These are phyloP conservation scores for Phialophora tarda DNA, from an alignment of 2,329 filamentous ascomycete species.

Conservation along the genomic window DNA sequence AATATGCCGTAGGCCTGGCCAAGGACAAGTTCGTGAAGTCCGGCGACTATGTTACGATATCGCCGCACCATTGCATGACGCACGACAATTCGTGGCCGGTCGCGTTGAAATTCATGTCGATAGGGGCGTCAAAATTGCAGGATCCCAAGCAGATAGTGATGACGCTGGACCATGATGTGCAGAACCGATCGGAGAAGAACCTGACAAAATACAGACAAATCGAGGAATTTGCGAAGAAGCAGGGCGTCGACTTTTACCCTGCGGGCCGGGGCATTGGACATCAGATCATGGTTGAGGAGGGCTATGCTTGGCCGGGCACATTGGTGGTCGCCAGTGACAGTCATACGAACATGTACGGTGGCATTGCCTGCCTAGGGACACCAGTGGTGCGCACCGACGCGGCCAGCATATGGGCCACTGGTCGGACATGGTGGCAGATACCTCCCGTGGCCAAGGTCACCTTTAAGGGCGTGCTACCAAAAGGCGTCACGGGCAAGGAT, in stretches of 20 bases:
- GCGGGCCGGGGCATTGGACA: slow-evolving; percentile 85
- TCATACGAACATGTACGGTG: slow-evolving; percentile 82
- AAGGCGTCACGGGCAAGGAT: slow-evolving; percentile 89
- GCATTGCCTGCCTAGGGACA: slow-evolving; percentile 76
- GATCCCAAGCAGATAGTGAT: slow-evolving; percentile 77
- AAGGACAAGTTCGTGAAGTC: slow-evolving; percentile 74
- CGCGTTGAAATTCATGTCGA: slow-evolving; percentile 78
- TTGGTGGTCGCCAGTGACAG: slow-evolving; percentile 73
- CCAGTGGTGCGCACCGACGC: slow-evolving; percentile 87
- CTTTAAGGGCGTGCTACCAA: slow-evolving; percentile 74
- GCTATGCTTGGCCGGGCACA: slow-evolving; percentile 83
- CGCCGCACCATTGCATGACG: slow-evolving; percentile 77
- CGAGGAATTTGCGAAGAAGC: slow-evolving; percentile 77
- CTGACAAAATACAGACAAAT: slow-evolving; percentile 83
- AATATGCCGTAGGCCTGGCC: slow-evolving; percentile 75
- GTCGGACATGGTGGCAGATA: slow-evolving; percentile 84
- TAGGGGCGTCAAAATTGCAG: slow-evolving; percentile 76
- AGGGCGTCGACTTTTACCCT: slow-evolving; percentile 78
- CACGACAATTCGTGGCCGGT: slow-evolving; percentile 85
- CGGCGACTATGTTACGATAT: slow-evolving; percentile 83
- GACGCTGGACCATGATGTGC: slow-evolving; percentile 86
- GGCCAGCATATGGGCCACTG: slow-evolving; percentile 82
- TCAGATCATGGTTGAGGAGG: slow-evolving; percentile 89
- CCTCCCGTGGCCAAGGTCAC: slow-evolving; percentile 83
- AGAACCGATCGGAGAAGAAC: slow-evolving; percentile 79